phyloP scores from a whole-genome alignment of 345 rosid genomes.

The Raphanus raphanistrum region DNA sequence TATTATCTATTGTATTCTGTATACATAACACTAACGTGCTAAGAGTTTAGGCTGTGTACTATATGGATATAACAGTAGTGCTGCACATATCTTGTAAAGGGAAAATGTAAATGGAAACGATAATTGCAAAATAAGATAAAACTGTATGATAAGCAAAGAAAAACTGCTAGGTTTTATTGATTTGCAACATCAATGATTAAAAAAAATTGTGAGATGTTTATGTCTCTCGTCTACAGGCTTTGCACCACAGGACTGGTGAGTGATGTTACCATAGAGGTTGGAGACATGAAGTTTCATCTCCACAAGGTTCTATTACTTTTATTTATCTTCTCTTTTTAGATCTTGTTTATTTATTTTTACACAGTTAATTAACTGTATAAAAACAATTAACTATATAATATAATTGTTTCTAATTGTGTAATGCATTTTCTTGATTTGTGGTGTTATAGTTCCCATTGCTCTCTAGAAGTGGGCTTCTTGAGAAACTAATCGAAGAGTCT shows the following conservation, averaged over 20 bases:
- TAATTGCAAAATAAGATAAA: too few species aligned
- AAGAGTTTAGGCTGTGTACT: neutral
- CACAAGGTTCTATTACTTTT: slow-evolving; percentile 57
- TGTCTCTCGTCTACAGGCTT: slow-evolving; percentile 45
- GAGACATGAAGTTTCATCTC: slow-evolving; percentile 67
- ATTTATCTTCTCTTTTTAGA: neutral
- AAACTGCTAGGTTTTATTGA: neutral
- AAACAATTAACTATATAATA: neutral
- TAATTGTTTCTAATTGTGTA: neutral
- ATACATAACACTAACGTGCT: neutral
- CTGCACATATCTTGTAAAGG: neutral
- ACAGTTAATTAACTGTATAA: too few species aligned
- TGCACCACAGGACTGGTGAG: slow-evolving; percentile 74
- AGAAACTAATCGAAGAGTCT: slow-evolving; percentile 51
- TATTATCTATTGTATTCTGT: too few species aligned
- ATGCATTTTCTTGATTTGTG: slow-evolving; percentile 1
- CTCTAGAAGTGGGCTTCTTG: slow-evolving; percentile 64
- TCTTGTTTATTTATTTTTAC: neutral
- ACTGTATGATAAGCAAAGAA: neutral
- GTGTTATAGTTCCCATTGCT: slow-evolving; percentile 67
- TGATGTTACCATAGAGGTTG: slow-evolving; percentile 65
- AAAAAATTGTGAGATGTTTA: neutral
- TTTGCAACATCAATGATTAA: neutral
- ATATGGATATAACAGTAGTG: neutral
- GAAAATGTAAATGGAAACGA: neutral